Evolutionary conservation across 2,329 filamentous ascomycete species (phyloP).

Genomic region (Curvularia lunata): DNA sequence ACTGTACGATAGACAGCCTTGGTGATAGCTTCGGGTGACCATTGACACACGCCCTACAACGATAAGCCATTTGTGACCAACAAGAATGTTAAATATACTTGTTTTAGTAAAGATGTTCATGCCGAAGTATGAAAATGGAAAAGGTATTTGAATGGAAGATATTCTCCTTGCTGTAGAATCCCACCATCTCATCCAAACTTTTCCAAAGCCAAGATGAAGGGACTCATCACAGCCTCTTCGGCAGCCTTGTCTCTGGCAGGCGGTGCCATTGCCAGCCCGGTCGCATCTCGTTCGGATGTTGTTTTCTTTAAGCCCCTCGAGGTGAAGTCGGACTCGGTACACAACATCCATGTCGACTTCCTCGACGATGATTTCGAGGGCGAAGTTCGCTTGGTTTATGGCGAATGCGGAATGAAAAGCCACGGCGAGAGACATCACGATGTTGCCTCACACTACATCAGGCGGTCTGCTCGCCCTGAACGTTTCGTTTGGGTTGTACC

Average conservation of each 20-base stretch:
- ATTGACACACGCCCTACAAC: constrained; percentile 7
- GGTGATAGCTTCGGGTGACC: constrained; percentile 1
- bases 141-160: constrained; percentile 25
- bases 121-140: not conserved
- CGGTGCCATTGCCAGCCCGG: constrained; percentile 26
- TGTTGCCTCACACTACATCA: constrained; percentile 48
- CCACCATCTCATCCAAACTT: constrained; percentile 6
- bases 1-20: constrained; percentile 5
- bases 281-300: constrained; percentile 30
- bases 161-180: not conserved
- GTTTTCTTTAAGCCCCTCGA: constrained; percentile 43
- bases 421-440: constrained; percentile 52
- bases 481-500: constrained; percentile 59
- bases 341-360: constrained; percentile 59
- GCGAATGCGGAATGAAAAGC: constrained; percentile 50
- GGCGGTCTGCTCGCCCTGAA: constrained; percentile 48
- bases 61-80: constrained; percentile 33
- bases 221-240: constrained; percentile 34
- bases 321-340: constrained; percentile 52
- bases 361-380: constrained; percentile 51
- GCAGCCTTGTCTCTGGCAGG: constrained; percentile 36
- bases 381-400: constrained; percentile 54
- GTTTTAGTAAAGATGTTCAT: not conserved
- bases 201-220: constrained; percentile 32
- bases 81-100: constrained; percentile 12